These are phyloP conservation scores for Diaporthe sp. DNA, from an alignment of 2,329 filamentous ascomycete genomes.

Conservation along the genomic window DNA sequence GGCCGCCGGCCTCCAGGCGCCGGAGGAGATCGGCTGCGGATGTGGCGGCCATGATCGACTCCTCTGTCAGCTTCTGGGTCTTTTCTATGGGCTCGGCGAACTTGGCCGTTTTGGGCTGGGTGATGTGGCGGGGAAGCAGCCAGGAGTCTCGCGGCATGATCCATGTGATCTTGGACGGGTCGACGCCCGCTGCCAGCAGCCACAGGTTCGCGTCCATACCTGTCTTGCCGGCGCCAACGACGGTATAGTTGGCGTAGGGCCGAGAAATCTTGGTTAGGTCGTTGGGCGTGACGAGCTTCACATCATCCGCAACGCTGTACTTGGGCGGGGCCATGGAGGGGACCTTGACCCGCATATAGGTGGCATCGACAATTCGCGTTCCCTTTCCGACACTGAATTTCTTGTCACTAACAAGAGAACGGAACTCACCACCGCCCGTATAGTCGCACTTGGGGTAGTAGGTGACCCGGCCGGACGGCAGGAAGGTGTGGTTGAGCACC, in stretches of 20 bases:
- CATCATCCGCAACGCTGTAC: neutral
- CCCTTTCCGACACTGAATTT: neutral
- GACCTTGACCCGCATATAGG: neutral
- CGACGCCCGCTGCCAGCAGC: neutral
- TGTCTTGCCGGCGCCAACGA: neutral
- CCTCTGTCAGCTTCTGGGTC: neutral
- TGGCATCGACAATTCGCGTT: neutral
- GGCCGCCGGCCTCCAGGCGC: neutral
- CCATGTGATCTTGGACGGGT: neutral
- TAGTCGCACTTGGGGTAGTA: slow-evolving; percentile 6
- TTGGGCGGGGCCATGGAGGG: neutral
- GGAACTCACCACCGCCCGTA: neutral
- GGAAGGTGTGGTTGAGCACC: neutral
- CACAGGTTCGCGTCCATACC: neutral
- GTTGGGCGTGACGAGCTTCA: slow-evolving; percentile 1
- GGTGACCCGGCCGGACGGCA: neutral
- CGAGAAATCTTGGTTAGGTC: neutral
- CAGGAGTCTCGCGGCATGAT: slow-evolving; percentile 4
- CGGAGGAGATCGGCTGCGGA: neutral
- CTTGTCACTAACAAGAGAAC: neutral
- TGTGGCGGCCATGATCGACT: neutral
- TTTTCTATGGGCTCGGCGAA: neutral
- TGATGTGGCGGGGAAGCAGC: neutral
- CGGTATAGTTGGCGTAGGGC: neutral
- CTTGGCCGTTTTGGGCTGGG: neutral